Conservation (phyloP, 768 basidiomycete genomes). For the Phlegmacium glaucopus region DNA sequence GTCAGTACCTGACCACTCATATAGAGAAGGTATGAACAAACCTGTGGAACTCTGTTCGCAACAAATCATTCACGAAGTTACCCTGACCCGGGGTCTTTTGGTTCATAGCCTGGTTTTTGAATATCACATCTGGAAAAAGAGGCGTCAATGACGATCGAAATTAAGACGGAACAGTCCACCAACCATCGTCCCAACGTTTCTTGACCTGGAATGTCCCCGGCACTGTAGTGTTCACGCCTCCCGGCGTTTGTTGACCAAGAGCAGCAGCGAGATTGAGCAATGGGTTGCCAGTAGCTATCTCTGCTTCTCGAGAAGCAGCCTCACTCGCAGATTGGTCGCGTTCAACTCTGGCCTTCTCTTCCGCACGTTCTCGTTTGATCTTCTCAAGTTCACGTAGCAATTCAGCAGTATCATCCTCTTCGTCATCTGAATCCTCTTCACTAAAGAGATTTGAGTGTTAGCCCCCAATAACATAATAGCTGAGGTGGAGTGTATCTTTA, state of each 20-base stretch:
- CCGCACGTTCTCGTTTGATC: slow-evolving; percentile 94
- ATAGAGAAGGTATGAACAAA: slow-evolving; percentile 35
- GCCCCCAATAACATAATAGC: not conserved
- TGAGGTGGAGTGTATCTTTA: no score
- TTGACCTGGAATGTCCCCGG: slow-evolving; percentile 90
- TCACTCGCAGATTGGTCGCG: slow-evolving; percentile 63
- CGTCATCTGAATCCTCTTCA: slow-evolving; percentile 48
- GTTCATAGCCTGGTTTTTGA: slow-evolving; percentile 94
- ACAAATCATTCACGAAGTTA: slow-evolving; percentile 92
- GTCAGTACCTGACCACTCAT: slow-evolving; percentile 1
- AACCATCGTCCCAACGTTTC: slow-evolving; percentile 93
- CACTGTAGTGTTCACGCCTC: slow-evolving; percentile 65
- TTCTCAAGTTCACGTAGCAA: slow-evolving; percentile 96
- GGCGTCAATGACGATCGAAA: not conserved
- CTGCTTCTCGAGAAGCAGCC: slow-evolving; percentile 66
- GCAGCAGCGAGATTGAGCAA: slow-evolving; percentile 89
- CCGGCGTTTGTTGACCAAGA: slow-evolving; percentile 67
- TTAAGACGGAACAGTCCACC: slow-evolving; percentile 18
- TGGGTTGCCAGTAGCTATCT: slow-evolving; percentile 86
- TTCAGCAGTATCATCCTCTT: slow-evolving; percentile 92
- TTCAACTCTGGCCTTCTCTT: slow-evolving; percentile 84
- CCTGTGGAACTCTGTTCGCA: slow-evolving; percentile 94
- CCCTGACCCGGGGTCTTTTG: slow-evolving; percentile 58
- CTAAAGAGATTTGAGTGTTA: no score
- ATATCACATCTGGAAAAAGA: slow-evolving; percentile 74